Evolutionary conservation across 164 flowering plant genomes (phyloP).

Genomic region (Chloranthus sessilifolius): DNA sequence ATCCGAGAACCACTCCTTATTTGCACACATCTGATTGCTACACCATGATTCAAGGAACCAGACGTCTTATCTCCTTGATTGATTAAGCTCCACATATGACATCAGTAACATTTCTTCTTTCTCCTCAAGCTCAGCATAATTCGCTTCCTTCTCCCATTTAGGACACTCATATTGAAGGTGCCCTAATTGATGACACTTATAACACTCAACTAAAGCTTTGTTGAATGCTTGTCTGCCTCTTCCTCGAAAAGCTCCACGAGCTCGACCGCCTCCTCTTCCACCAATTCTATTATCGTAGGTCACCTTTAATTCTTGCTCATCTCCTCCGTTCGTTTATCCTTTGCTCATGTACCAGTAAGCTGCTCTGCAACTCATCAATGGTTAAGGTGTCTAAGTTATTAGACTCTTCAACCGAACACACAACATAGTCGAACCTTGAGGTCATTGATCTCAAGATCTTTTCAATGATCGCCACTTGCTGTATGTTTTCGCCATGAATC

Average conservation of each 20-base stretch:
- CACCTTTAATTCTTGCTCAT: constrained; percentile 6
- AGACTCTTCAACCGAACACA: constrained; percentile 6
- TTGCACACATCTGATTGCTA: constrained; percentile 11
- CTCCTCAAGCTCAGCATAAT: constrained; percentile 9
- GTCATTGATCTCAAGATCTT: no score
- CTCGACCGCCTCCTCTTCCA: constrained; percentile 4
- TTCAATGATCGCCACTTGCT: no score
- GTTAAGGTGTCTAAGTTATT: background rate
- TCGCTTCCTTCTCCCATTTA: constrained; percentile 10
- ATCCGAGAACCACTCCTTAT: background rate
- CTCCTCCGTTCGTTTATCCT: constrained; percentile 1
- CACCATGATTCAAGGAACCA: constrained; percentile 6
- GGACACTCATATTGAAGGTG: constrained; percentile 19
- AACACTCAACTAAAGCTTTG: constrained; percentile 18
- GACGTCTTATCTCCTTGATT: background rate
- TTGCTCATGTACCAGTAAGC: constrained; percentile 10
- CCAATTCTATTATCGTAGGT: constrained; percentile 6
- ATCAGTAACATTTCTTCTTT: constrained; percentile 11
- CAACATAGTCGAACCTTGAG: constrained; percentile 5
- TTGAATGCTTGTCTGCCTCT: background rate
- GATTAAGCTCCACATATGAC: background rate
- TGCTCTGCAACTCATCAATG: constrained; percentile 13
- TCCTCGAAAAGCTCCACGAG: constrained; percentile 1
- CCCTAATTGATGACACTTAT: constrained; percentile 15
- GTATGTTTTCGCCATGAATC: no score